Conservation (phyloP, 2,329 filamentous ascomycete genomes). For the Pseudocercospora vitis region DNA sequence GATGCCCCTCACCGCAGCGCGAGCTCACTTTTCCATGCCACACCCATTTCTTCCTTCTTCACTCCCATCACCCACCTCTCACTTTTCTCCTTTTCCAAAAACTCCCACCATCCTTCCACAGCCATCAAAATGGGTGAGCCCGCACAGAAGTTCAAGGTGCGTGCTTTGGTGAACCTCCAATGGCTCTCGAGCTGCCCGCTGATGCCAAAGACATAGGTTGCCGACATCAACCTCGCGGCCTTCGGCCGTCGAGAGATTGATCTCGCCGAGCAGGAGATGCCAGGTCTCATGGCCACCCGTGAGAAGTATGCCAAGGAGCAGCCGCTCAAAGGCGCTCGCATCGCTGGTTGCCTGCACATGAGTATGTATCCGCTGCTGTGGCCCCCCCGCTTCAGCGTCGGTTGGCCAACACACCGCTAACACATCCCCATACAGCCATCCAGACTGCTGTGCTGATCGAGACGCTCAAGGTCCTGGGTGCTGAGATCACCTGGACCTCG, state of each 20-base stretch:
- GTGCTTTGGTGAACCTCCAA: background rate
- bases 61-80: constrained; percentile 18
- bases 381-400: background rate
- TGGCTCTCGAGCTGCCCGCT: background rate
- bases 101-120: constrained; percentile 13
- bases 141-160: constrained; percentile 84
- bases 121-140: constrained; percentile 65
- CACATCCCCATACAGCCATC: constrained; percentile 61
- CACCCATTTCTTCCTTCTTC: no score
- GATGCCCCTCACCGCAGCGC: no score
- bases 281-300: constrained; percentile 94
- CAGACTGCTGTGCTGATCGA: constrained; percentile 99
- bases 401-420: constrained; percentile 17
- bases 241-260: constrained; percentile 99
- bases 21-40: no score
- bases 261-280: constrained; percentile 89
- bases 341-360: constrained; percentile 98
- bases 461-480: constrained; percentile 90
- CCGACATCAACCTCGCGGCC: constrained; percentile 92
- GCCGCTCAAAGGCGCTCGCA: constrained; percentile 89
- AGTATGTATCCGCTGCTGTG: constrained; percentile 53
- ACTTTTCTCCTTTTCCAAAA: constrained; percentile 17
- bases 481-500: constrained; percentile 97
- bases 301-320: constrained; percentile 88
- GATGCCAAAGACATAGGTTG: constrained; percentile 55